Base-by-base conservation (phyloP, 1,284 basidiomycete species). In the Naganishia sp. region DNA sequence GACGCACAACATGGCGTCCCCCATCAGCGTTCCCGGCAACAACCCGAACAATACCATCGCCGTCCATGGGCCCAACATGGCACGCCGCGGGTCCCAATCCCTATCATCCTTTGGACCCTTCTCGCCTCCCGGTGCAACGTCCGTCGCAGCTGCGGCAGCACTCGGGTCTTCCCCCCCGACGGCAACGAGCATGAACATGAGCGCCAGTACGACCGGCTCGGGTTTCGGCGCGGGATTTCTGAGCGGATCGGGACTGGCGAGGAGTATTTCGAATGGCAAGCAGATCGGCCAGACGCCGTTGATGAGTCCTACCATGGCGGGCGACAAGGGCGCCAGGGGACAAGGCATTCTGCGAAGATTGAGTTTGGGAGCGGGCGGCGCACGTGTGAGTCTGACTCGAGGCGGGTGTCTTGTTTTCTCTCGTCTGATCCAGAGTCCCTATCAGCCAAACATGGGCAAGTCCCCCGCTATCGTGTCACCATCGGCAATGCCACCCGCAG, bases 261-360 rank as follows among this genome's bases (percentile, higher is more conserved):
- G 61, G 52, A 54, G 52, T 42, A 64, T 64, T 15, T 64, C 52
- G 15, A 44, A 64, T 46, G 52, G 61, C 42, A 64, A 55, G 43
- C 61, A 64, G 44, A 55, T 54, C 9, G 61, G 52, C 15, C 52
- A 48, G 43, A 23, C 48, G n/a, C 48, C 59, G 28, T 52, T 61
- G 59, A 61, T 61, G 59, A 61, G 59, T 28, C 59, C 59, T 9
- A 61, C 59, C 4, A n/a, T 28, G 23, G 48, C 36, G 36, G 52
- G 61, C 2, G 28, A 31, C 43, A 43, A 46, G 43, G 53, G 33
- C 31, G 28, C 61, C 18, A 33, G 61, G 15, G 61, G 50, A 33
- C 52, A 64, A 23, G 61, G 61, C 0, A 55, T 64, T 18, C 28
- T 64, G 13, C 28, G 61, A 31, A 54, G 61, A 31, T 33, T 64